Conservation (phyloP, 345 rosid species). For the Citrus medica region DNA sequence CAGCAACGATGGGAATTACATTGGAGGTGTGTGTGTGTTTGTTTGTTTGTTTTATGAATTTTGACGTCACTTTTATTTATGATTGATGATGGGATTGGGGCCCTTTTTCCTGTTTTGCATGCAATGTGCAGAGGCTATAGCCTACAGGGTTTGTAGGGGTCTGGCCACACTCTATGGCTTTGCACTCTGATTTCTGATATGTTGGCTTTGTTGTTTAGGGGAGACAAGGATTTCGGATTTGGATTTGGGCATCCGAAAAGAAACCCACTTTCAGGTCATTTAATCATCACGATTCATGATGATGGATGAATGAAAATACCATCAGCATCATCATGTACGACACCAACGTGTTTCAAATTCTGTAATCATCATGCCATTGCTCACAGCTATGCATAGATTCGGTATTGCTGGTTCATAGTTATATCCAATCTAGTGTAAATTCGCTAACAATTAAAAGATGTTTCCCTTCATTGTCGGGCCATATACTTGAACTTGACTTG, state of each 20-base stretch:
- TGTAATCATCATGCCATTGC: not conserved
- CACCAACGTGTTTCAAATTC: not conserved
- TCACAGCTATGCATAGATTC: not conserved
- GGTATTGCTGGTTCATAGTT: not conserved
- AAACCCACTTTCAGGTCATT: not conserved
- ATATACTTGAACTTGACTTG: not conserved
- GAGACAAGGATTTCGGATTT: slow-evolving; percentile 15
- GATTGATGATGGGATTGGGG: slow-evolving; percentile 20
- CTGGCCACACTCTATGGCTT: not conserved
- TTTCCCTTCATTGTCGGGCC: not conserved
- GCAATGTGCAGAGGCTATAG: not conserved
- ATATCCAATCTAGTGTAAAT: not conserved
- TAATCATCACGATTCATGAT: not conserved
- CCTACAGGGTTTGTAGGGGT: not conserved
- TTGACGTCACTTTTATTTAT: slow-evolving; percentile 21
- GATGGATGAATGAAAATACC: not conserved
- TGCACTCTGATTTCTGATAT: not conserved
- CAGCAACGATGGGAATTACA: slow-evolving; percentile 11
- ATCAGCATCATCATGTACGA: not conserved
- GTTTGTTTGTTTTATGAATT: not conserved
- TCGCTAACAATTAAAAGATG: not conserved
- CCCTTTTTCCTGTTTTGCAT: slow-evolving; percentile 14
- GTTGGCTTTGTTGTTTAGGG: not conserved
- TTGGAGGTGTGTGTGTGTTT: not conserved
- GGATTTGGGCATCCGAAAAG: not conserved